Conservation (phyloP, 2,329 filamentous ascomycete genomes). For the Sclerotinia minor region DNA sequence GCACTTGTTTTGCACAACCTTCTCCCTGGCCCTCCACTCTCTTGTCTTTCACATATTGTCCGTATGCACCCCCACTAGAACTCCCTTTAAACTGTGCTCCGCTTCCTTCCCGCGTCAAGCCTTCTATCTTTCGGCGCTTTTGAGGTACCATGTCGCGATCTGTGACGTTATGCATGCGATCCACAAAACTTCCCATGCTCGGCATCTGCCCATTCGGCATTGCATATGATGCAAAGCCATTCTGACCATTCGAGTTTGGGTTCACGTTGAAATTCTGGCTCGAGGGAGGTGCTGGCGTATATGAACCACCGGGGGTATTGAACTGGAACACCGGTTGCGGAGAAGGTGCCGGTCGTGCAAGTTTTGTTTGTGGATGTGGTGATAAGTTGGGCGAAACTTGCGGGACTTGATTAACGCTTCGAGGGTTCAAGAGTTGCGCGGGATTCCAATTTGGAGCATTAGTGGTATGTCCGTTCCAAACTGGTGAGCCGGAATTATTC, state of each 20-base stretch:
- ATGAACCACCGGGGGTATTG: constrained; percentile 35
- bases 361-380: constrained; percentile 21
- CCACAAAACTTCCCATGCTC: constrained; percentile 64
- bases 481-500: constrained; percentile 9
- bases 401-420: constrained; percentile 31
- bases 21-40: constrained; percentile 48
- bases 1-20: constrained; percentile 41
- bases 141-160: constrained; percentile 61
- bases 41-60: constrained; percentile 65
- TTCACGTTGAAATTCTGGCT: neutral
- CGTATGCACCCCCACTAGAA: constrained; percentile 59
- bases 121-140: constrained; percentile 64
- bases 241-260: constrained; percentile 3
- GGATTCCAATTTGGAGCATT: constrained; percentile 44
- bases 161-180: constrained; percentile 73
- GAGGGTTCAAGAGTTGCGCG: constrained; percentile 47
- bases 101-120: constrained; percentile 46
- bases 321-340: constrained; percentile 39
- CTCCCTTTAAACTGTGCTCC: constrained; percentile 49
- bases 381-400: neutral
- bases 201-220: constrained; percentile 28
- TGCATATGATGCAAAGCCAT: constrained; percentile 33
- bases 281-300: constrained; percentile 19
- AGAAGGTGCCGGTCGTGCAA: constrained; percentile 25
- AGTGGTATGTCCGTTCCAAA: constrained; percentile 18